Base-by-base conservation (phyloP, 768 basidiomycete species). In the Rickenella mellea region DNA sequence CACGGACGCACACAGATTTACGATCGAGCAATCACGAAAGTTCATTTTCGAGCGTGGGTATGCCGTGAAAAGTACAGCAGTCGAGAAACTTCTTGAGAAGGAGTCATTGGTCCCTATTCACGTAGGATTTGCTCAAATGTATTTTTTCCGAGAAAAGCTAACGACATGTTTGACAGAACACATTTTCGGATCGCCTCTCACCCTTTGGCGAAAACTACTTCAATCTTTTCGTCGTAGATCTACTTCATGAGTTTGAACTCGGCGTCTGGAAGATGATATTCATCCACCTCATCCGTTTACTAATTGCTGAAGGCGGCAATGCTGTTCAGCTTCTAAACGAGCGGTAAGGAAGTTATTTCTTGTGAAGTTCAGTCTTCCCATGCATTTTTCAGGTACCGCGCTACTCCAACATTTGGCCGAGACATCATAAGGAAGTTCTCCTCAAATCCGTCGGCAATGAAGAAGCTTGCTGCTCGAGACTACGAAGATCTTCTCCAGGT, bases 401-500 rank as follows among this genome's bases (percentile, higher is more conserved):
- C 44, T 17, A 43, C 66, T 0, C 47, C 63, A 1, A 47, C 60
- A 0, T 69, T 70, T 49, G 63, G 65, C 0, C 24, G 43, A 0
- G 46, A 46, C 5, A 59, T 61, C 0, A 72, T 73, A 6, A 55
- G 61, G 0, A 42, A 48, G 9, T 71, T 71, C 41, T 36, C 48
- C 14, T 39, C 33, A 0, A 66, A 68, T 44, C 54, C 60, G 1
- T 59, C 63, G 0, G 59, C 58, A 12, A 58, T 67, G 56, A 61
- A 60, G 28, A 57, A 64, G 24, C 41, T 61, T 2, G 61, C 62
- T 6, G 70, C 58, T 1, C 48, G 60, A 0, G 62, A 71, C 35
- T 71, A 63, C 40, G 65, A 71, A 39, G 67, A 73, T 29, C 44
- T 70, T 1, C 50, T 71, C 0, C 68, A 71, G 58, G 70, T 52